Conservation (phyloP, 441 rosid species). For the Lepidium campestre region DNA sequence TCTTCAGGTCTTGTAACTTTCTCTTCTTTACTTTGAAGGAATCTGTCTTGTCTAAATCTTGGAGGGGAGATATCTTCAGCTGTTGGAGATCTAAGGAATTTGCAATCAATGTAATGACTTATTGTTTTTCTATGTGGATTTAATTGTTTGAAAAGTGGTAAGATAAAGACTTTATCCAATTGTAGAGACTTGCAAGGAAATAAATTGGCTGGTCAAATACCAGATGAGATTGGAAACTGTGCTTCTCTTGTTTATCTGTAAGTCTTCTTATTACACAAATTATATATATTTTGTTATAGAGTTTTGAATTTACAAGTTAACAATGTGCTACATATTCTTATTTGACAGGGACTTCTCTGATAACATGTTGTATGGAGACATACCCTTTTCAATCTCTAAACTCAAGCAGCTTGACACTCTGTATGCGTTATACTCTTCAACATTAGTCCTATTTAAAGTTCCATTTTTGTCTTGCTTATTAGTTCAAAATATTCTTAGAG, state of each 20-base stretch:
- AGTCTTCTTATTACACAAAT: not conserved
- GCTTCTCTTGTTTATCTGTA: constrained; percentile 59
- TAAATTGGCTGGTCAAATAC: constrained; percentile 73
- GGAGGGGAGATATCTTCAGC: constrained; percentile 93
- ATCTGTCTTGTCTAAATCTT: constrained; percentile 65
- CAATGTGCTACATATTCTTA: not conserved
- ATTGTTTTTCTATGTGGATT: not conserved
- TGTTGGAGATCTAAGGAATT: constrained; percentile 60
- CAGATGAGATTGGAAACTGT: constrained; percentile 91
- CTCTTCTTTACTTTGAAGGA: constrained; percentile 31
- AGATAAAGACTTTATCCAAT: not conserved
- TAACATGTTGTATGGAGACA: constrained; percentile 64
- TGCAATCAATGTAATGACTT: constrained; percentile 72
- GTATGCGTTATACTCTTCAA: constrained; percentile 30
- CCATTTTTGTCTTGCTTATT: not conserved
- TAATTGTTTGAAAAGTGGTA: not conserved
- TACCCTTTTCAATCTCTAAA: constrained; percentile 81
- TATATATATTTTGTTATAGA: not conserved
- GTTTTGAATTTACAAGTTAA: not conserved
- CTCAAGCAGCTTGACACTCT: constrained; percentile 70
- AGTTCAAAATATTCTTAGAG: not conserved
- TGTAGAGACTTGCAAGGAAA: constrained; percentile 82
- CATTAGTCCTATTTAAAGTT: no score
- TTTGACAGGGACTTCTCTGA: constrained; percentile 64
- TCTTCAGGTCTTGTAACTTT: not conserved